Evolutionary conservation across 73 alveolate species (phyloP), one percentile per base, ranked within the genome.

Genomic region (Paramecium sexaurelia): DNA sequence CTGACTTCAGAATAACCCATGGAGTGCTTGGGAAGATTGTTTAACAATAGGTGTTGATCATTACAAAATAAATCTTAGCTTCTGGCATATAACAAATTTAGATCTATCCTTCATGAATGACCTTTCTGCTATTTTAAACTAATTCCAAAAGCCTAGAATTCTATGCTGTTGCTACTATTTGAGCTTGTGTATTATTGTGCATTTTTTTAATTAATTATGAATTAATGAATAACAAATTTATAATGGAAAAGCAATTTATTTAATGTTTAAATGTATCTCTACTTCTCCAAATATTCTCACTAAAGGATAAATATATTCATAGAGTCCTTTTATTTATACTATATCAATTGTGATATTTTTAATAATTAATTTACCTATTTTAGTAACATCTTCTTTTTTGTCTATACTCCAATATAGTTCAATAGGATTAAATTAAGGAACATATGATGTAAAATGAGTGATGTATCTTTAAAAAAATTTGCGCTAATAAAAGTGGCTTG

Each of bases 11-110:
- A 11, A 78, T 45, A 7, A 78, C 90, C 90, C 90, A 78, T 20
- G 90, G 90, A 29, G 90, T 78, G 7, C 90, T 78, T 0, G 90
- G 90, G 24, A 39, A 78, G 19, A 78, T 78, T 7, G 68, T 78
- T 45, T 78, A 32, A 78, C 90, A 78, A 43, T 29, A 78, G 43
- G 43, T 26, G 26, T 78, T 43, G n/a, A 78, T 78, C 75, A 39
- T 41, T 10, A 78, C 73, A 78, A 78, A 78, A 20, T 78, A 78
- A 15, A 78, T 78, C 6, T 75, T 19, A 22, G 90, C 90, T 20
- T 39, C 68, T 13, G 43, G 43, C 71, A 78, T 40, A 78, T 78
- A 78, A 33, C 90, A 78, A 39, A 78, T 39, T 22, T 26, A 24
- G 27, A 78, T 26, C 7, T 40, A 41, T 17, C 73, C 90, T 26